Conservation (phyloP, 495 filamentous ascomycete species). For the Choiromyces venosus region DNA sequence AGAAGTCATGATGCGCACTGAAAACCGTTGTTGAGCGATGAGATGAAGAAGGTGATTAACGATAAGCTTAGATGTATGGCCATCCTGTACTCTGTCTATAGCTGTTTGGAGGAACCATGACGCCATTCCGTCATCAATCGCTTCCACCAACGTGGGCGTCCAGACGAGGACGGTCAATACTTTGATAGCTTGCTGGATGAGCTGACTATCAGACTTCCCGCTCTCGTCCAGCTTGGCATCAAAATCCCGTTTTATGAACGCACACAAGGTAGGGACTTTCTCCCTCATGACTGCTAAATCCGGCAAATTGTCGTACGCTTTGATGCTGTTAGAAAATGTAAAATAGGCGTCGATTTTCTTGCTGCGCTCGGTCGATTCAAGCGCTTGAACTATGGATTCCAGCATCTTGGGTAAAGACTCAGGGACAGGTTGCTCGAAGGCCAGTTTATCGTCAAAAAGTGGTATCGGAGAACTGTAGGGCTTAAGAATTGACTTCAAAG, state of each 20-base stretch:
- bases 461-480: conserved; percentile 48
- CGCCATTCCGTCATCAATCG: conserved; percentile 68
- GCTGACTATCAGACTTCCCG: conserved; percentile 53
- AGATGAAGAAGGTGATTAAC: conserved; percentile 70
- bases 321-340: conserved; percentile 66
- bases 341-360: conserved; percentile 80
- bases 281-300: conserved; percentile 62
- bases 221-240: conserved; percentile 49
- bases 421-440: conserved; percentile 24
- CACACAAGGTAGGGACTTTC: conserved; percentile 68
- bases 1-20: conserved; percentile 62
- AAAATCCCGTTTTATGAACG: conserved; percentile 76
- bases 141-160: conserved; percentile 57
- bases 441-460: conserved; percentile 20
- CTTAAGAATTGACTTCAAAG: conserved; percentile 85
- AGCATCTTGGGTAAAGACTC: conserved; percentile 64
- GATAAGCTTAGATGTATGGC: conserved; percentile 66
- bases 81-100: conserved; percentile 60
- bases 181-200: conserved; percentile 70
- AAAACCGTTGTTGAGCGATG: conserved; percentile 70
- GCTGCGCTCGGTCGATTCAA: conserved; percentile 62
- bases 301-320: conserved; percentile 70
- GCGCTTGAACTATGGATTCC: conserved; percentile 70
- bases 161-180: conserved; percentile 66
- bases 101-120: conserved; percentile 73